phyloP scores from a whole-genome alignment of 495 filamentous ascomycete genomes.

The Penicillium nucicola region DNA sequence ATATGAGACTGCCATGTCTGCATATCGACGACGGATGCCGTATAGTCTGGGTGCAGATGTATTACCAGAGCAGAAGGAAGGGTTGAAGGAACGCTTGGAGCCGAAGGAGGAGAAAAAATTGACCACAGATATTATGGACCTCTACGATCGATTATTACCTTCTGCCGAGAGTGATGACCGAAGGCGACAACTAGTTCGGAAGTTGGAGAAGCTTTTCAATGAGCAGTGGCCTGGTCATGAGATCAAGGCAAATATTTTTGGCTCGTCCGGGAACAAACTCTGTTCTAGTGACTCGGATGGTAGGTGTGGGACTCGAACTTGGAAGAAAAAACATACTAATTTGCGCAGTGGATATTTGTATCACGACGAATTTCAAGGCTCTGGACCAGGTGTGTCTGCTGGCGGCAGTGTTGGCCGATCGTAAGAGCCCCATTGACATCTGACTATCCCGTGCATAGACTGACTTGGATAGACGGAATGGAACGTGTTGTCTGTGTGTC shows the following conservation, averaged over 20 bases:
- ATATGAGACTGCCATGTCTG: constrained; percentile 75
- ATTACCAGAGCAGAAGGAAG: constrained; percentile 63
- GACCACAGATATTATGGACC: constrained; percentile 72
- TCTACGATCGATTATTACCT: constrained; percentile 83
- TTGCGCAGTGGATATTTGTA: constrained; percentile 86
- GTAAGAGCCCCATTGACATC: constrained; percentile 49
- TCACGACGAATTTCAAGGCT: constrained; percentile 82
- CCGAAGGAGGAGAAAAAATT: constrained; percentile 75
- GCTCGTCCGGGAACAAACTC: constrained; percentile 91
- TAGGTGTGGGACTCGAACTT: constrained; percentile 39
- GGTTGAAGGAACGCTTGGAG: constrained; percentile 63
- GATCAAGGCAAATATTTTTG: constrained; percentile 91
- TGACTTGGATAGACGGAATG: constrained; percentile 74
- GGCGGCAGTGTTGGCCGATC: constrained; percentile 75
- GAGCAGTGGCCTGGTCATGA: constrained; percentile 86
- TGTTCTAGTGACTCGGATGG: constrained; percentile 97
- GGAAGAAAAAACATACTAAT: constrained; percentile 16
- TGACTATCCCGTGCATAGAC: not conserved
- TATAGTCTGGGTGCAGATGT: constrained; percentile 80
- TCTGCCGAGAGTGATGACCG: constrained; percentile 74
- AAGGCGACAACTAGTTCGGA: constrained; percentile 70
- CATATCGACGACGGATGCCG: constrained; percentile 79
- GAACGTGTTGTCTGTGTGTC: constrained; percentile 89
- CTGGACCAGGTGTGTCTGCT: constrained; percentile 85
- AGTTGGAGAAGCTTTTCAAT: constrained; percentile 83